A percentile compares a stretch with the other conserved stretches of the same genome.
These are phyloP conservation scores for Neocatenulostroma microsporum DNA, from an alignment of 2,329 filamentous ascomycete genomes.

Conservation along the genomic window DNA sequence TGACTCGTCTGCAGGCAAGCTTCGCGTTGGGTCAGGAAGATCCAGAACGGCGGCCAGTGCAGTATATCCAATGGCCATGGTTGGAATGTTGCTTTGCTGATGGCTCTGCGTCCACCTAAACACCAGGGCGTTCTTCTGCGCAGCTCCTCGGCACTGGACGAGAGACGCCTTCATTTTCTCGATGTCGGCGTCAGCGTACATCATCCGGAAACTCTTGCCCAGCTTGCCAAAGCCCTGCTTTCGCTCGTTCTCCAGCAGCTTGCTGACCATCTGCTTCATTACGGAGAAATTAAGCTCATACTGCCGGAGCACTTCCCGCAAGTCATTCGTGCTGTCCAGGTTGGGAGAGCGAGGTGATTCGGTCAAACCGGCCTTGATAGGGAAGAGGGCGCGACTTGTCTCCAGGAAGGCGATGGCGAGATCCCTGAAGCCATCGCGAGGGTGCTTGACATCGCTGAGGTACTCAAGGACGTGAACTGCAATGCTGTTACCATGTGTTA, in stretches of 20 bases:
- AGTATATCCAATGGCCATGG: slow-evolving; percentile 61
- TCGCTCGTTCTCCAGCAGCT: slow-evolving; percentile 55
- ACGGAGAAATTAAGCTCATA: slow-evolving; percentile 55
- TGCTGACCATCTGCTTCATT: slow-evolving; percentile 55
- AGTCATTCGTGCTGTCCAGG: slow-evolving; percentile 53
- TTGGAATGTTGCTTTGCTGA: slow-evolving; percentile 49
- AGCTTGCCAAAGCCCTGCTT: slow-evolving; percentile 54
- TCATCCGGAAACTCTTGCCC: slow-evolving; percentile 54
- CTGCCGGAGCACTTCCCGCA: slow-evolving; percentile 56
- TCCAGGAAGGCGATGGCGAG: slow-evolving; percentile 61
- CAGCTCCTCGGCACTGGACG: slow-evolving; percentile 50
- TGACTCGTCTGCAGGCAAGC: too few species aligned
- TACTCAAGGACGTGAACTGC: slow-evolving; percentile 59
- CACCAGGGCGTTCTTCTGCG: slow-evolving; percentile 45
- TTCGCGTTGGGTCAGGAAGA: slow-evolving; percentile 34
- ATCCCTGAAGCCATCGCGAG: slow-evolving; percentile 49
- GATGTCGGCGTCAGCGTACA: slow-evolving; percentile 56
- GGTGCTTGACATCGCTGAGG: slow-evolving; percentile 49
- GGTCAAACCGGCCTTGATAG: slow-evolving; percentile 59
- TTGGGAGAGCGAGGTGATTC: slow-evolving; percentile 50
- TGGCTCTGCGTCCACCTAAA: neutral
- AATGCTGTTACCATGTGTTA: slow-evolving; percentile 54
- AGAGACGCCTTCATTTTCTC: slow-evolving; percentile 53
- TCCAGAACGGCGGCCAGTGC: slow-evolving; percentile 59
- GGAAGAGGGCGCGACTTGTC: slow-evolving; percentile 57